These are phyloP conservation scores for Basipetospora chlamydospora DNA, from an alignment of 2,329 filamentous ascomycete genomes.

Conservation along the genomic window DNA sequence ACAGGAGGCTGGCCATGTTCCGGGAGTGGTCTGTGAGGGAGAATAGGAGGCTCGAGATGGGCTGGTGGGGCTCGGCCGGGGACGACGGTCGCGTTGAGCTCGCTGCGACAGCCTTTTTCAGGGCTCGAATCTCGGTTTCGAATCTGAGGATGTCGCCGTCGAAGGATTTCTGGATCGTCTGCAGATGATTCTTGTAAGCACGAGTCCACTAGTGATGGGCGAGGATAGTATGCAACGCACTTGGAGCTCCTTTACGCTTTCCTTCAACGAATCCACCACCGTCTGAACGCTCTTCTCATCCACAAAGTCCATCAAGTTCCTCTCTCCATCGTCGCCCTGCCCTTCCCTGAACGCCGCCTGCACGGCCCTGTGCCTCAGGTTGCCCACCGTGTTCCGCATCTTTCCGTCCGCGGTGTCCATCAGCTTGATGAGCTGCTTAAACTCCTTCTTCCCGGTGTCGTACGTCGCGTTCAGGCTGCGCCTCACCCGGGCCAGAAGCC, in stretches of 20 bases:
- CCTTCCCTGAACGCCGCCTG: constrained; percentile 47
- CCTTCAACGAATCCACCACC: constrained; percentile 52
- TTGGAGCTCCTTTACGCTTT: constrained; percentile 56
- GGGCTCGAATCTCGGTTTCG: constrained; percentile 54
- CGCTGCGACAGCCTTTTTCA: constrained; percentile 41
- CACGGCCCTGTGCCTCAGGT: constrained; percentile 49
- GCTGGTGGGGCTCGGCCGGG: constrained; percentile 8
- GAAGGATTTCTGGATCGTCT: constrained; percentile 56
- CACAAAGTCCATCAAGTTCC: constrained; percentile 61
- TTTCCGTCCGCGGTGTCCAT: constrained; percentile 53
- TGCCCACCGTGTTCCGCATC: constrained; percentile 51
- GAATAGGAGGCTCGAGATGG: constrained; percentile 40
- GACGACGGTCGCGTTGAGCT: constrained; percentile 9
- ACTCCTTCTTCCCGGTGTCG: constrained; percentile 43
- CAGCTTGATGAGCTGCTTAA: constrained; percentile 43
- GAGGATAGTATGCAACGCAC: constrained; percentile 20
- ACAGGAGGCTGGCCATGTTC: constrained; percentile 66
- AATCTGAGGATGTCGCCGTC: constrained; percentile 63
- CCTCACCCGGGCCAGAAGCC: constrained; percentile 35
- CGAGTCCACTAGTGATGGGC: constrained; percentile 5
- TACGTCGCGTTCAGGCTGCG: constrained; percentile 39
- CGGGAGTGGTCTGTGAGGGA: constrained; percentile 60
- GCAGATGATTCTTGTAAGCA: constrained; percentile 10
- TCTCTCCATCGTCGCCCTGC: constrained; percentile 33
- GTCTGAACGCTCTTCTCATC: constrained; percentile 55